A percentile compares a stretch with the other conserved stretches of the same genome.
These are phyloP conservation scores for Rhodotorula graminis DNA, from an alignment of 768 basidiomycete genomes.

Conservation along the genomic window DNA sequence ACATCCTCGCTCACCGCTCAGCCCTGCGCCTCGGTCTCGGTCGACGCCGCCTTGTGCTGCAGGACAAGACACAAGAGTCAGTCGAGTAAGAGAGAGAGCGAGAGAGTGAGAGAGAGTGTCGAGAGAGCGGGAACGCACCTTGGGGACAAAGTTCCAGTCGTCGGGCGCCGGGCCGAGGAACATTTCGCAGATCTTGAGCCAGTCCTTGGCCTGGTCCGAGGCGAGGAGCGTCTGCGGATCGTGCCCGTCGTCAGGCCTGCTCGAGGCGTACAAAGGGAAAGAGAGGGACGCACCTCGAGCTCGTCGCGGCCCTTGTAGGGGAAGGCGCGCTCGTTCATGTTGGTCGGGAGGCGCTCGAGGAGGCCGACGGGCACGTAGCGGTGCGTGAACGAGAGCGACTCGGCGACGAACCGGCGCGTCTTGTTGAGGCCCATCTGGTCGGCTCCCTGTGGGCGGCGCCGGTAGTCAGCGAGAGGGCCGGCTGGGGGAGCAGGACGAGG, in stretches of 20 bases:
- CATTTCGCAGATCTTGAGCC: constrained; percentile 71
- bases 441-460: constrained; percentile 38
- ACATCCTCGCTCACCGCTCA: neutral
- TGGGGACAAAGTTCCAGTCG: constrained; percentile 30
- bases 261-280: neutral
- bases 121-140: constrained; percentile 1
- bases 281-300: constrained; percentile 59
- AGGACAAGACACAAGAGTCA: no score
- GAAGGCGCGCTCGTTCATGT: constrained; percentile 85
- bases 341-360: constrained; percentile 69
- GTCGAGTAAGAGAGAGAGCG: neutral
- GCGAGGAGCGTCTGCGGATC: constrained; percentile 65
- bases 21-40: constrained; percentile 12
- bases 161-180: constrained; percentile 33
- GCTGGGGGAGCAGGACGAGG: neutral
- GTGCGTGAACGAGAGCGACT: constrained; percentile 91
- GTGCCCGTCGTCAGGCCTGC: neutral
- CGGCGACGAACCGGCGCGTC: constrained; percentile 86
- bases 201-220: constrained; percentile 71
- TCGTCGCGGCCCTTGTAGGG: constrained; percentile 82
- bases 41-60: constrained; percentile 13
- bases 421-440: constrained; percentile 69
- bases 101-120: neutral
- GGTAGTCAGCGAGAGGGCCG: no score
- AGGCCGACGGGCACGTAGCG: constrained; percentile 93